Conservation (phyloP, 2,329 filamentous ascomycete genomes). For the Aspergillus intermedius region DNA sequence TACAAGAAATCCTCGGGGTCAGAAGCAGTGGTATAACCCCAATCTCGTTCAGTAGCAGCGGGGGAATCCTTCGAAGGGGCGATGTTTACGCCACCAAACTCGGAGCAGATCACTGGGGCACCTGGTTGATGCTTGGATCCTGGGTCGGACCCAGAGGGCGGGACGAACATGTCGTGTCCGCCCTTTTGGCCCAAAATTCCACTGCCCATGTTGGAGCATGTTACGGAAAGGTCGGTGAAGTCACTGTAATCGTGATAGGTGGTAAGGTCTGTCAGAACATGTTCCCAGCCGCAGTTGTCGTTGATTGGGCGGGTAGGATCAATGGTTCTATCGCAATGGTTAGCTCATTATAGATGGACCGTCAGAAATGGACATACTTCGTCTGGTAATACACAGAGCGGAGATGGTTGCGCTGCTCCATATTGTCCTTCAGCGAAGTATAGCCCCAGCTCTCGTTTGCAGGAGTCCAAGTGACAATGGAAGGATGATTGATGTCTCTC, state of each 20-base stretch:
- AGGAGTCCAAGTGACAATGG: constrained; percentile 60
- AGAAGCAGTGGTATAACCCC: constrained; percentile 62
- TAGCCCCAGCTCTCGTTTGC: constrained; percentile 62
- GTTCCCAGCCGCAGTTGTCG: constrained; percentile 67
- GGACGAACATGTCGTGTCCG: constrained; percentile 51
- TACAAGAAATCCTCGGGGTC: constrained; percentile 55
- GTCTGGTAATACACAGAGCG: constrained; percentile 58
- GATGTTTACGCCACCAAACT: constrained; percentile 65
- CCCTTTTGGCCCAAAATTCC: constrained; percentile 50
- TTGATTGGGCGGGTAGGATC: constrained; percentile 61
- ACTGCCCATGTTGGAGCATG: constrained; percentile 46
- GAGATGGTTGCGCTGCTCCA: constrained; percentile 58
- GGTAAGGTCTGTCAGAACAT: constrained; percentile 57
- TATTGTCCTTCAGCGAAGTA: constrained; percentile 49
- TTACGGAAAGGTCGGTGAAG: constrained; percentile 48
- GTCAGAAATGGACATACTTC: constrained; percentile 40
- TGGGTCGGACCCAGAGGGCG: constrained; percentile 35
- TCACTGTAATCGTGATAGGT: constrained; percentile 65
- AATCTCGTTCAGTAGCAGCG: constrained; percentile 46
- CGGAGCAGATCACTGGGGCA: constrained; percentile 59
- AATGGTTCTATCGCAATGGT: constrained; percentile 37
- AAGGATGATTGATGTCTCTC: constrained; percentile 60
- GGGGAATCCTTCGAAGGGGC: constrained; percentile 38
- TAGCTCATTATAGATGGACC: not conserved
- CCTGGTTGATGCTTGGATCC: constrained; percentile 48